These are phyloP conservation scores for Daldinia bambusicola DNA, from an alignment of 495 filamentous ascomycete genomes.

Conservation along the genomic window DNA sequence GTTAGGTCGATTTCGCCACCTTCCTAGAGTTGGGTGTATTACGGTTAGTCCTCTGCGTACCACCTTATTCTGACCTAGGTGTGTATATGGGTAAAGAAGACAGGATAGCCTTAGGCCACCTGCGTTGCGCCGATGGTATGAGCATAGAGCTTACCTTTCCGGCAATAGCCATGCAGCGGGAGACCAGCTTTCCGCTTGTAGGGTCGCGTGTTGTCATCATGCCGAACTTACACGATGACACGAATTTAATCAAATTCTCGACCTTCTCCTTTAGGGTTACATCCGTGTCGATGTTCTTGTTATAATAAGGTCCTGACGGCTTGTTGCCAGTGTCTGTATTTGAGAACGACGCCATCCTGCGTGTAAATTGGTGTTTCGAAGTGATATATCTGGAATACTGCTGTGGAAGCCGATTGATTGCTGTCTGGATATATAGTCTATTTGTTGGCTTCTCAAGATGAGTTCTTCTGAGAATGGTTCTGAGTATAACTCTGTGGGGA, in stretches of 20 bases:
- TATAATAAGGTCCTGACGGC: conserved; percentile 81
- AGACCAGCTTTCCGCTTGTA: conserved; percentile 69
- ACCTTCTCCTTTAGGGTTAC: conserved; percentile 79
- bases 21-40: conserved; percentile 61
- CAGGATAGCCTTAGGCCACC: neutral
- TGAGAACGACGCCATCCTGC: conserved; percentile 56
- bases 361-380: neutral
- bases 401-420: neutral
- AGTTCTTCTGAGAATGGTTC: conserved; percentile 1
- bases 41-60: conserved; percentile 4
- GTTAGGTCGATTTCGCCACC: conserved; percentile 83
- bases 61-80: neutral
- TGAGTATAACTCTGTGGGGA: conserved; percentile 4
- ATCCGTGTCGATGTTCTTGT: conserved; percentile 72
- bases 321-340: conserved; percentile 68
- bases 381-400: neutral
- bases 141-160: conserved; percentile 68
- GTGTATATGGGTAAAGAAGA: neutral
- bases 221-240: conserved; percentile 78
- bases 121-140: neutral
- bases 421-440: neutral
- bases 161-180: conserved; percentile 89
- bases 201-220: conserved; percentile 75
- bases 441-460: neutral
- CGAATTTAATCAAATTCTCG: conserved; percentile 75